Evolutionary conservation across 2,329 filamentous ascomycete genomes (phyloP).

Genomic region (Dothiorella sarmentorum): DNA sequence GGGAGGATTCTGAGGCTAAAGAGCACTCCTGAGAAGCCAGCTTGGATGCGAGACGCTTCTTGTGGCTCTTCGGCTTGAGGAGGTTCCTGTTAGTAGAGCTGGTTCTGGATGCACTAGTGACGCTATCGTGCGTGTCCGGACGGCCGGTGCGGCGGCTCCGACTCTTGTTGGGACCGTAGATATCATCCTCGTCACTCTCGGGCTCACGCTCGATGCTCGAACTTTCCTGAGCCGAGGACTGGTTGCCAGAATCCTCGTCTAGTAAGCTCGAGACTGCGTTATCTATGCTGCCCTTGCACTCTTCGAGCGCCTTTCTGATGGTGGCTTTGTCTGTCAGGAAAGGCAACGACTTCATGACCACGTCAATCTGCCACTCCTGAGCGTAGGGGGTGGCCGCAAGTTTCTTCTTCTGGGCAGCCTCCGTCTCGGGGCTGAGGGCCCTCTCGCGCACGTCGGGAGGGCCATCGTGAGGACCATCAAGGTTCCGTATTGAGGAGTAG

Average conservation of each 20-base stretch:
- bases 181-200: constrained; percentile 49
- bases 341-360: constrained; percentile 51
- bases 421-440: constrained; percentile 31
- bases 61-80: constrained; percentile 5
- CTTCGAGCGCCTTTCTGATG: constrained; percentile 52
- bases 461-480: constrained; percentile 57
- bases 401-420: constrained; percentile 41
- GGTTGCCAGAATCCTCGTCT: constrained; percentile 44
- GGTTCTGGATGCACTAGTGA: constrained; percentile 7
- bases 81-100: constrained; percentile 1
- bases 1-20: background rate
- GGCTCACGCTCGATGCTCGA: constrained; percentile 52
- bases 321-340: constrained; percentile 48
- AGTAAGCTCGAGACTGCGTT: constrained; percentile 51
- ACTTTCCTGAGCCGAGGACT: constrained; percentile 43
- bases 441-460: constrained; percentile 46
- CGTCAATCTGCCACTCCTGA: constrained; percentile 55
- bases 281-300: constrained; percentile 53
- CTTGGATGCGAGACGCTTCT: background rate
- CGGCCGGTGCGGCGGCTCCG: background rate
- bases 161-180: constrained; percentile 49
- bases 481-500: constrained; percentile 63
- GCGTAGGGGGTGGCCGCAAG: constrained; percentile 41
- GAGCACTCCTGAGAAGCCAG: background rate
- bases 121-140: background rate